Percentiles rank a stretch among this genome's conserved stretches.
phyloP scores from a whole-genome alignment of 83 land plant genomes.

The Diphasiastrum complanatum region DNA sequence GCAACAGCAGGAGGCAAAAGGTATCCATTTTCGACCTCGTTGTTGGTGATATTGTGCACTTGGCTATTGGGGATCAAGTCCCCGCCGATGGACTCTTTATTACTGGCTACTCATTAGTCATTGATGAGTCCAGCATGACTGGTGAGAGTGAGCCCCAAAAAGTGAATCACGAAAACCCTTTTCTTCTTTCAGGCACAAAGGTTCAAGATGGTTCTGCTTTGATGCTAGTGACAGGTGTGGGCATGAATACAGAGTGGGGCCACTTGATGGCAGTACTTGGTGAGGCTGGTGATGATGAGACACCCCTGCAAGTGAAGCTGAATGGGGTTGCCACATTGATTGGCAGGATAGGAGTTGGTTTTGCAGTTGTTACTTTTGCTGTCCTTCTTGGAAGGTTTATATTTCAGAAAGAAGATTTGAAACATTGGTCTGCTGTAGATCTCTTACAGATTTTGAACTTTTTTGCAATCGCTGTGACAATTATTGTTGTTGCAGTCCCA shows the following conservation, averaged over 20 bases:
- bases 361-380: background rate
- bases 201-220: conserved; percentile 4
- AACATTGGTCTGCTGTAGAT: background rate
- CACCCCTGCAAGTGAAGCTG: no score
- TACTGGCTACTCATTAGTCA: background rate
- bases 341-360: background rate
- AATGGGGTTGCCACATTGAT: background rate
- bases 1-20: background rate
- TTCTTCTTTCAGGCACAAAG: conserved; percentile 3
- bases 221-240: conserved; percentile 7
- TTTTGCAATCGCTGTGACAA: conserved; percentile 3
- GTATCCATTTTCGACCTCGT: background rate
- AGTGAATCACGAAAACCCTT: background rate
- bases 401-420: background rate
- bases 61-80: conserved; percentile 3
- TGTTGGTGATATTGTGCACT: conserved; percentile 9
- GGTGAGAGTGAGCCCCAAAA: conserved; percentile 3
- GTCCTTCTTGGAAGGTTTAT: background rate
- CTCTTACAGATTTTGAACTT: background rate
- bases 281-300: background rate
- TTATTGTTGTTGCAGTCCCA: conserved; percentile 3
- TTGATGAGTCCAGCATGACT: conserved; percentile 9
- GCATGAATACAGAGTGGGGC: no score
- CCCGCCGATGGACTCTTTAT: conserved; percentile 8
- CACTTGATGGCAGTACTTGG: background rate